Evolutionary conservation across 208 protist species (phyloP).

Genomic region (Lotmaria passim): DNA sequence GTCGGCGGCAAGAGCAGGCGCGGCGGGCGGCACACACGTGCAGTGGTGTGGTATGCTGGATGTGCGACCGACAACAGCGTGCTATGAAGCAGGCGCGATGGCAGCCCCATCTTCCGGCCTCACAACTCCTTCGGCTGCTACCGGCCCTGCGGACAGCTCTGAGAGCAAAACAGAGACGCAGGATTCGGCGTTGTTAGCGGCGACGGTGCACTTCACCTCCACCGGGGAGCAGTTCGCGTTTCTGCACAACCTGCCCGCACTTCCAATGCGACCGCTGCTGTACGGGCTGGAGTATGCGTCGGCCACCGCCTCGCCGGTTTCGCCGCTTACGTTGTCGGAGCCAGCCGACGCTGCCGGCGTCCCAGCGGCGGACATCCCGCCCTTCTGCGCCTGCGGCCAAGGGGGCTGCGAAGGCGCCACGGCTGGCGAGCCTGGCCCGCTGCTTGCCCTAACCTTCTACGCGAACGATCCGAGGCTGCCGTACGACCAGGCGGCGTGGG

Average conservation of each 20-base stretch:
- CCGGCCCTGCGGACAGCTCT: not conserved
- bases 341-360: not conserved
- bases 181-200: not conserved
- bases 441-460: slow-evolving; percentile 74
- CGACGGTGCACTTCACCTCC: slow-evolving; percentile 43
- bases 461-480: slow-evolving; percentile 49
- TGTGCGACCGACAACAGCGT: slow-evolving; percentile 8
- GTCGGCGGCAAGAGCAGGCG: not conserved
- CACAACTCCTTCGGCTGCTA: not conserved
- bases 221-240: slow-evolving; percentile 60
- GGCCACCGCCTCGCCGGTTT: slow-evolving; percentile 1
- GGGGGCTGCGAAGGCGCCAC: not conserved
- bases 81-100: not conserved
- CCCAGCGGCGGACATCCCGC: slow-evolving; percentile 6
- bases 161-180: not conserved
- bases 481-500: slow-evolving; percentile 51
- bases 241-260: slow-evolving; percentile 43
- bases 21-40: not conserved
- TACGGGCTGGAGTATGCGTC: not conserved
- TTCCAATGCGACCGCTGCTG: slow-evolving; percentile 14
- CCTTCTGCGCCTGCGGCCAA: slow-evolving; percentile 19
- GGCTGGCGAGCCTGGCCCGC: slow-evolving; percentile 32
- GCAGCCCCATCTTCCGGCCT: too few species aligned
- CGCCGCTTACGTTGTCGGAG: not conserved
- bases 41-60: slow-evolving; percentile 32